These are phyloP conservation scores for Calonectria pauciramosa DNA, from an alignment of 2,329 filamentous ascomycete species.

Conservation along the genomic window DNA sequence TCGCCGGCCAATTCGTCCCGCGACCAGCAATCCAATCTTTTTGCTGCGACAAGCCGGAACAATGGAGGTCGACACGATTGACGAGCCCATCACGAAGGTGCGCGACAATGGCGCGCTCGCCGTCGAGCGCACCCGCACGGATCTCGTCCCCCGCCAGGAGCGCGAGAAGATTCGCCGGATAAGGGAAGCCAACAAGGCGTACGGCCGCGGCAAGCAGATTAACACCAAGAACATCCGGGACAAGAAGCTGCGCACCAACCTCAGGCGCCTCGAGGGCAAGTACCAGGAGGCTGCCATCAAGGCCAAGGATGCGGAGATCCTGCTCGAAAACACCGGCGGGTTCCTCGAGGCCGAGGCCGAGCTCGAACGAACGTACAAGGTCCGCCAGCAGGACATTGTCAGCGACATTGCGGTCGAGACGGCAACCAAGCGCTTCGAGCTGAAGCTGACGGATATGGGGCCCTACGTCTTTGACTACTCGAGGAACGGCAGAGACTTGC, in stretches of 20 bases:
- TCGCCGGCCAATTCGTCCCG: conserved; percentile 40
- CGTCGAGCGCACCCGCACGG: conserved; percentile 63
- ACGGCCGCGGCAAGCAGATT: conserved; percentile 87
- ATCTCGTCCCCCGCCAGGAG: conserved; percentile 66
- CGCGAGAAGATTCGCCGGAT: conserved; percentile 65
- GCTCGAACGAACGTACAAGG: conserved; percentile 92
- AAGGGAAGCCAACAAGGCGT: conserved; percentile 78
- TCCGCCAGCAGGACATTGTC: conserved; percentile 88
- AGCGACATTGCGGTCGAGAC: conserved; percentile 82
- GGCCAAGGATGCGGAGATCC: conserved; percentile 95
- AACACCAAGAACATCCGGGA: conserved; percentile 82
- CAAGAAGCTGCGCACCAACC: conserved; percentile 88
- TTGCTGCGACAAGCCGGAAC: conserved; percentile 32
- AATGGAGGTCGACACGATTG: conserved; percentile 56
- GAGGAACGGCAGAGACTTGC: conserved; percentile 86
- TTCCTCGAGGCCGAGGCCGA: conserved; percentile 91
- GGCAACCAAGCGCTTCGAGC: conserved; percentile 92
- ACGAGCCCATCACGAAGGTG: conserved; percentile 52
- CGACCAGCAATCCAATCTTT: conserved; percentile 32
- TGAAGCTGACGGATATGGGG: conserved; percentile 85
- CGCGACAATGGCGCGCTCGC: conserved; percentile 67
- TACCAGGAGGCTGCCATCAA: conserved; percentile 85
- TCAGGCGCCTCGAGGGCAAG: conserved; percentile 84
- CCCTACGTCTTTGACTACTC: conserved; percentile 93
- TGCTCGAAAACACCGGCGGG: conserved; percentile 87